phyloP scores from a whole-genome alignment of 2,329 filamentous ascomycete species.

The Pestalotiopsis sp. region DNA sequence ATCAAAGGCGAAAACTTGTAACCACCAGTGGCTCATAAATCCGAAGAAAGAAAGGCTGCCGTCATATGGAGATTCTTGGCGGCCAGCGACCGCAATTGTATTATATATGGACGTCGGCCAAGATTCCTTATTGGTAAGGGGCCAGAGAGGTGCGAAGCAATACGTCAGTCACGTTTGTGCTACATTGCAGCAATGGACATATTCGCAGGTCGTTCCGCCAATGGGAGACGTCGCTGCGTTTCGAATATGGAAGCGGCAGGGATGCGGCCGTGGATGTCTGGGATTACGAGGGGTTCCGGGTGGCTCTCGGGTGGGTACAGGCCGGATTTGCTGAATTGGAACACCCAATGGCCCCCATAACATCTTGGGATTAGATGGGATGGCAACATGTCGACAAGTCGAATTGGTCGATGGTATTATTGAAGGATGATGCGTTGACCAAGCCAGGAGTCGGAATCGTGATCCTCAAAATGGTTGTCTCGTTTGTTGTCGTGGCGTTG shows the following conservation, averaged over 20 bases:
- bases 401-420: too few relatives aligned
- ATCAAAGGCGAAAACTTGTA: neutral
- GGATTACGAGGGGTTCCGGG: neutral
- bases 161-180: neutral
- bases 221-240: neutral
- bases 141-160: neutral
- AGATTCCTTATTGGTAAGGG: neutral
- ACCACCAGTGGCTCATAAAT: constrained; percentile 1
- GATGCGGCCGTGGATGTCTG: neutral
- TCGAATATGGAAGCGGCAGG: constrained; percentile 8
- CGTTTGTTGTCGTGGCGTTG: too few relatives aligned
- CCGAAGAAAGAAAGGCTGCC: neutral
- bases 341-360: neutral
- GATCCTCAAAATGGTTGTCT: too few relatives aligned
- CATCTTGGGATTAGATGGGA: neutral
- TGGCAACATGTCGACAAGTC: too few relatives aligned
- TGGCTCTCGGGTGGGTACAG: neutral
- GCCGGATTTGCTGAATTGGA: neutral
- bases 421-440: too few relatives aligned
- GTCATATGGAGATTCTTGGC: neutral
- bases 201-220: constrained; percentile 2
- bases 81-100: neutral
- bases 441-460: too few relatives aligned
- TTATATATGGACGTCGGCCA: neutral
- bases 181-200: constrained; percentile 5